Percentiles rank a stretch among this genome's conserved stretches.
phyloP scores from a whole-genome alignment of 805 yeast species.

The Candida ipomoeae region DNA sequence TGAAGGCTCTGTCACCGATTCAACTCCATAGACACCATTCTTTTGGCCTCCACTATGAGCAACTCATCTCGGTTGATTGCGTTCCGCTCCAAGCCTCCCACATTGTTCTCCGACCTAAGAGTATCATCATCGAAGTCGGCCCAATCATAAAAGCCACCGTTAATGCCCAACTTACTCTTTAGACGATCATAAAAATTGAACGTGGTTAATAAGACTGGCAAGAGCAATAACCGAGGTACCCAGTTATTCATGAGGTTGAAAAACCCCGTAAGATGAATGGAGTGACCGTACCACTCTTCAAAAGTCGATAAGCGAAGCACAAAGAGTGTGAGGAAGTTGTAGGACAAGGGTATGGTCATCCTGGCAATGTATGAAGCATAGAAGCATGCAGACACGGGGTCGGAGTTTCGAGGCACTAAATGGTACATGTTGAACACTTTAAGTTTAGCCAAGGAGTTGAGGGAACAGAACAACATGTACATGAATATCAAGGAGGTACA shows the following conservation, averaged over 20 bases:
- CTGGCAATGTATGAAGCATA: slow-evolving; percentile 79
- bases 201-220: slow-evolving; percentile 63
- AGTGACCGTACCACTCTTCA: slow-evolving; percentile 70
- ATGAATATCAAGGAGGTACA: slow-evolving; percentile 43
- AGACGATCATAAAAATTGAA: slow-evolving; percentile 67
- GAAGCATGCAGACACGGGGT: slow-evolving; percentile 69
- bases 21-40: slow-evolving; percentile 35
- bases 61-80: slow-evolving; percentile 30
- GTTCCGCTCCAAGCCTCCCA: slow-evolving; percentile 14
- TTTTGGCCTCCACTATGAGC: slow-evolving; percentile 39
- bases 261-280: slow-evolving; percentile 69
- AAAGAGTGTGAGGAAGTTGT: slow-evolving; percentile 69
- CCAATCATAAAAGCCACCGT: slow-evolving; percentile 38
- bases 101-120: slow-evolving; percentile 5
- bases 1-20: slow-evolving; percentile 21
- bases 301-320: slow-evolving; percentile 51
- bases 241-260: slow-evolving; percentile 69
- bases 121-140: slow-evolving; percentile 35
- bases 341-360: slow-evolving; percentile 75
- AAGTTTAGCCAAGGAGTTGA: slow-evolving; percentile 61
- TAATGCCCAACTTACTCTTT: slow-evolving; percentile 38
- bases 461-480: slow-evolving; percentile 66
- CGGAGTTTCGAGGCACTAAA: slow-evolving; percentile 65
- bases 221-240: slow-evolving; percentile 67
- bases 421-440: slow-evolving; percentile 74